Conservation (phyloP, 805 yeast species). For the Saturnispora hagleri region DNA sequence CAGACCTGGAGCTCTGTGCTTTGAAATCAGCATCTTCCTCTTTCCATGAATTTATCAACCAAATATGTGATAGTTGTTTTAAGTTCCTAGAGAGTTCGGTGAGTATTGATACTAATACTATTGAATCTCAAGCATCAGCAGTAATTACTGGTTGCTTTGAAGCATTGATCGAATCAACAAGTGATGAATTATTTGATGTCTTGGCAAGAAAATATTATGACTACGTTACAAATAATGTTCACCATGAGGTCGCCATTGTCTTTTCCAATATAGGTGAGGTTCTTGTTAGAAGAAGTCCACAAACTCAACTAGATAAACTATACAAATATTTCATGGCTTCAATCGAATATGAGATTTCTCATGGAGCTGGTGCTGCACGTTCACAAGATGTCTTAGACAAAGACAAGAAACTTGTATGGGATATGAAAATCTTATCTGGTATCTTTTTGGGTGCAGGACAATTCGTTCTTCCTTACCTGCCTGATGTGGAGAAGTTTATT, state of each 20-base stretch:
- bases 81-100: constrained; percentile 61
- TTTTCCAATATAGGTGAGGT: constrained; percentile 67
- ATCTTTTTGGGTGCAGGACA: constrained; percentile 59
- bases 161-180: constrained; percentile 47
- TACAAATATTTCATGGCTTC: constrained; percentile 38
- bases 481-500: constrained; percentile 40
- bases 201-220: constrained; percentile 42
- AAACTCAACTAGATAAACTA: constrained; percentile 34
- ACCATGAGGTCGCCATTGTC: constrained; percentile 53
- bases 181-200: constrained; percentile 42
- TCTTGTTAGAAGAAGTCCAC: constrained; percentile 56
- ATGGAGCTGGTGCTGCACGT: constrained; percentile 74
- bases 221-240: constrained; percentile 50
- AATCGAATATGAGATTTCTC: constrained; percentile 63
- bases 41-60: constrained; percentile 50
- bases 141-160: constrained; percentile 32
- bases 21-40: constrained; percentile 64
- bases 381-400: constrained; percentile 59
- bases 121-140: constrained; percentile 40
- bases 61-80: constrained; percentile 51
- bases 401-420: constrained; percentile 69
- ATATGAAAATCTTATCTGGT: constrained; percentile 60
- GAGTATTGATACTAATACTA: constrained; percentile 43
- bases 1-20: constrained; percentile 43
- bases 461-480: constrained; percentile 33